These are phyloP conservation scores for Sporodiniella umbellata DNA, from an alignment of 371 early-diverging fungal species.

Conservation along the genomic window DNA sequence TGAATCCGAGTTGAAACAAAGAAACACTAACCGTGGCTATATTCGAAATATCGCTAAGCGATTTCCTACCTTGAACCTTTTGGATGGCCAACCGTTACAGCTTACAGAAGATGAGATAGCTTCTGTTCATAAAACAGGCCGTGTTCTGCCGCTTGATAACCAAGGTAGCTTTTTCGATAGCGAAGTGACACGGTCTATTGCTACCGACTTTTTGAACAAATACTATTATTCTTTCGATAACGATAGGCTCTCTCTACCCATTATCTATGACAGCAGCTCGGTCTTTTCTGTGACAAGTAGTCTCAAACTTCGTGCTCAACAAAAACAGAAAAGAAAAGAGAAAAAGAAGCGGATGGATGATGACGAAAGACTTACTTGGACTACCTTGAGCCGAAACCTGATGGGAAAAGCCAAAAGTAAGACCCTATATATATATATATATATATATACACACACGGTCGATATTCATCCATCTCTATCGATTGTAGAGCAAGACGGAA, in stretches of 20 bases:
- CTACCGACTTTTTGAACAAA: conserved; percentile 25
- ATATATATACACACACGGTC: neutral
- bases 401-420: conserved; percentile 28
- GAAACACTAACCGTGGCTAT: conserved; percentile 44
- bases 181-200: conserved; percentile 22
- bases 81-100: conserved; percentile 40
- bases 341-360: conserved; percentile 38
- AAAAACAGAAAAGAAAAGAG: conserved; percentile 29
- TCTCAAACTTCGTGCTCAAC: conserved; percentile 23
- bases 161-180: conserved; percentile 33
- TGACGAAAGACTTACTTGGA: conserved; percentile 22
- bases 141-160: conserved; percentile 28
- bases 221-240: conserved; percentile 31
- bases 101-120: conserved; percentile 24
- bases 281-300: conserved; percentile 30
- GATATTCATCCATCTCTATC: neutral
- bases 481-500: conserved; percentile 26
- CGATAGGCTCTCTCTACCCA: conserved; percentile 15
- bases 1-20: conserved; percentile 40
- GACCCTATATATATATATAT: no score
- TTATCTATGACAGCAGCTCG: conserved; percentile 26
- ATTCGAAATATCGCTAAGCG: conserved; percentile 37
- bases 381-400: conserved; percentile 24
- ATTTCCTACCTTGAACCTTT: conserved; percentile 51
- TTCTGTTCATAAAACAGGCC: conserved; percentile 25